Conservation (phyloP, 1,284 basidiomycete species). For the Cerioporus squamosus region DNA sequence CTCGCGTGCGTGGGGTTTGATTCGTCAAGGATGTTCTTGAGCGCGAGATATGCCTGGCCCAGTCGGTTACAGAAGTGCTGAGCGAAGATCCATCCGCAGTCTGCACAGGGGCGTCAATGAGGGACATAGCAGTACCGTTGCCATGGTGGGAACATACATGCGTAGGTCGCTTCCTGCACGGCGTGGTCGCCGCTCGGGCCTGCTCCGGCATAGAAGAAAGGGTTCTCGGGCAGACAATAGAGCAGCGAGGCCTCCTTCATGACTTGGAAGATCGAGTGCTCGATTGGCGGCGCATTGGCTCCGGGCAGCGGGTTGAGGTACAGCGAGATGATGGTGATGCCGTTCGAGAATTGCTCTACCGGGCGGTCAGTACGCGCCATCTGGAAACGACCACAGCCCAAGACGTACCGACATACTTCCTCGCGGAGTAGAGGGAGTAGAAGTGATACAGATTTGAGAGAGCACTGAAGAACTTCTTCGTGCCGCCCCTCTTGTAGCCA, state of each 20-base stretch:
- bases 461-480: conserved; percentile 88
- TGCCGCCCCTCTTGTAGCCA: conserved; percentile 93
- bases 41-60: conserved; percentile 86
- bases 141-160: conserved; percentile 68
- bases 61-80: conserved; percentile 98
- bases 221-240: conserved; percentile 96
- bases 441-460: conserved; percentile 97
- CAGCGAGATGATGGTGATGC: conserved; percentile 94
- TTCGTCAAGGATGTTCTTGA: conserved; percentile 90
- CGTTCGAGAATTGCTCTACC: conserved; percentile 94
- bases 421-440: conserved; percentile 93
- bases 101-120: conserved; percentile 39
- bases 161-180: conserved; percentile 98
- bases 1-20: conserved; percentile 90
- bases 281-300: conserved; percentile 85
- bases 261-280: conserved; percentile 94
- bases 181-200: conserved; percentile 73
- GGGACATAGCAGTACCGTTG: not conserved
- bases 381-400: not conserved
- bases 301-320: conserved; percentile 91
- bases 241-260: conserved; percentile 96
- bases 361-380: not conserved
- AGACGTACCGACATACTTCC: conserved; percentile 85
- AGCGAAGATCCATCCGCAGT: conserved; percentile 93
- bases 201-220: conserved; percentile 82